Percentiles rank a stretch among this genome's conserved stretches.
Conservation (phyloP, 768 basidiomycete genomes). For the Nidularia pulvinata region DNA sequence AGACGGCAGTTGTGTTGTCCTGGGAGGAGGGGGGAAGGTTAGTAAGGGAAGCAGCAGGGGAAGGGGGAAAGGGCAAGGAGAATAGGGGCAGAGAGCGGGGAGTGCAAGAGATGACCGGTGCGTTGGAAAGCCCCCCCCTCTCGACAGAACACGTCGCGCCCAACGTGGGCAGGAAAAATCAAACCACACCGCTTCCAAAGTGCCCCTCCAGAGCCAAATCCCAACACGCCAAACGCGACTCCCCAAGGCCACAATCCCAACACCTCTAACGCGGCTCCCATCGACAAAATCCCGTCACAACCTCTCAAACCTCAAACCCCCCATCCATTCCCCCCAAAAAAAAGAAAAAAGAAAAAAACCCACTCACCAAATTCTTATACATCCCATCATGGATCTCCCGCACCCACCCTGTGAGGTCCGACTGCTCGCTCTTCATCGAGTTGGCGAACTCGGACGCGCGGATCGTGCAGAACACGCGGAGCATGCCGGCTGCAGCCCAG, state of each 20-base stretch:
- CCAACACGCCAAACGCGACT: too few species aligned
- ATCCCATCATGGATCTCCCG: slow-evolving; percentile 75
- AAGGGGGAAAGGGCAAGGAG: not conserved
- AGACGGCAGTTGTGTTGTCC: slow-evolving; percentile 43
- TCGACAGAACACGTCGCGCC: too few species aligned
- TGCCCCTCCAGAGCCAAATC: too few species aligned
- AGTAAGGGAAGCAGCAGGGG: slow-evolving; percentile 4
- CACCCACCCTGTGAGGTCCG: slow-evolving; percentile 64
- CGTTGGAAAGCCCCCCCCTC: too few species aligned
- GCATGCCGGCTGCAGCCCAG: slow-evolving; percentile 90
- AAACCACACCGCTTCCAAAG: too few species aligned
- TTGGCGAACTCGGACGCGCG: slow-evolving; percentile 55
- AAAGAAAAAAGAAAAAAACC: not conserved
- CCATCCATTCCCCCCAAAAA: not conserved
- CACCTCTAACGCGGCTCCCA: too few species aligned
- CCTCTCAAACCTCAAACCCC: too few species aligned
- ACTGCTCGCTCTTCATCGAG: slow-evolving; percentile 47
- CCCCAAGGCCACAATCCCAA: too few species aligned
- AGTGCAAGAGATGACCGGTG: too few species aligned
- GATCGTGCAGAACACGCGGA: slow-evolving; percentile 80
- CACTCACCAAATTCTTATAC: slow-evolving; percentile 57
- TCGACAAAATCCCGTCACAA: too few species aligned
- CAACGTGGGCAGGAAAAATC: too few species aligned
- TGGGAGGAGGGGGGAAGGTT: slow-evolving; percentile 13
- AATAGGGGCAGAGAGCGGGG: too few species aligned